Evolutionary conservation across 139 green algal genomes (phyloP).

Genomic region (Picochlorum sp.): DNA sequence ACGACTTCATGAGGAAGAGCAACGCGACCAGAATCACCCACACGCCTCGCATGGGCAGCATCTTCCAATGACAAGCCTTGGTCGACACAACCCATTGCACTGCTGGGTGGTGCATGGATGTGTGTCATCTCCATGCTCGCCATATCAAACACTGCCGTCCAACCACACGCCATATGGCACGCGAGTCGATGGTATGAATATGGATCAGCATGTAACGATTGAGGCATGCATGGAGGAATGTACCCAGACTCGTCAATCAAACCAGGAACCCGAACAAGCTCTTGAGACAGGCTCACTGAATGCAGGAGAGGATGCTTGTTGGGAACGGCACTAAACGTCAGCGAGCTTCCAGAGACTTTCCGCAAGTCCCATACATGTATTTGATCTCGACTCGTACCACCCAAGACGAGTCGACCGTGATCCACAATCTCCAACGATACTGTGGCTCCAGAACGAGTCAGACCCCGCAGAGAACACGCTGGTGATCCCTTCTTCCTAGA

Average conservation of each 20-base stretch:
- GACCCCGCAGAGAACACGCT: neutral
- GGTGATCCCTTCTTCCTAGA: neutral
- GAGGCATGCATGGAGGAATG: slow-evolving; percentile 15
- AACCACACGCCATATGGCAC: slow-evolving; percentile 27
- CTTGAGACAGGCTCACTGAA: slow-evolving; percentile 9
- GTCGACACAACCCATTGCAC: too few species aligned
- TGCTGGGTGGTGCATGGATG: slow-evolving; percentile 23
- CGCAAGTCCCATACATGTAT: slow-evolving; percentile 26
- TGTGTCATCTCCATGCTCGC: slow-evolving; percentile 11
- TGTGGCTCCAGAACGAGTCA: slow-evolving; percentile 3
- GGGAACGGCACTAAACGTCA: slow-evolving; percentile 1
- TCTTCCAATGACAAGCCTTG: too few species aligned
- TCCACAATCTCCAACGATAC: neutral
- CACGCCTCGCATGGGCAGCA: neutral
- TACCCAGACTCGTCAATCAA: slow-evolving; percentile 12
- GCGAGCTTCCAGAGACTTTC: slow-evolving; percentile 7
- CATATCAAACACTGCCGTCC: slow-evolving; percentile 25
- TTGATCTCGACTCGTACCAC: slow-evolving; percentile 17
- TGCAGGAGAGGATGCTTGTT: slow-evolving; percentile 27
- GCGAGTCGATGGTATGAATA: slow-evolving; percentile 9
- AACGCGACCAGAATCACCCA: neutral
- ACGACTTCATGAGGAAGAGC: neutral
- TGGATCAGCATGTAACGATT: slow-evolving; percentile 23
- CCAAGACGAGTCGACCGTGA: slow-evolving; percentile 11
- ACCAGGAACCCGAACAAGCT: slow-evolving; percentile 15